Percentiles rank a stretch among this genome's conserved stretches.
Conservation (phyloP, 2,329 filamentous ascomycete genomes). For the Colletotrichum sp. region DNA sequence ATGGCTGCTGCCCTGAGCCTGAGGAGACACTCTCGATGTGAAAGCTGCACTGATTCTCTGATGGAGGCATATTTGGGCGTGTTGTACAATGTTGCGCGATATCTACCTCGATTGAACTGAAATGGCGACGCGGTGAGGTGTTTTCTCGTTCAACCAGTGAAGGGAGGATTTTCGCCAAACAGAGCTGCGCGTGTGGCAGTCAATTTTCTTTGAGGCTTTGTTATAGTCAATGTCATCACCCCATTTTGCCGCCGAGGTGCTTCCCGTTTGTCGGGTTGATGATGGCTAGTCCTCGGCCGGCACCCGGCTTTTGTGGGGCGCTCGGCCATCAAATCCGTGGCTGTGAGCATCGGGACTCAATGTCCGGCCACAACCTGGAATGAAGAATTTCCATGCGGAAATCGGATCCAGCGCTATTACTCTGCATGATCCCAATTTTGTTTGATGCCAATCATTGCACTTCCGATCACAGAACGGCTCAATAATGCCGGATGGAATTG, state of each 20-base stretch:
- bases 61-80: neutral
- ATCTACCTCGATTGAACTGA: neutral
- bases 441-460: neutral
- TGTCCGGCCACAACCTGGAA: neutral
- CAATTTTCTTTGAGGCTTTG: neutral
- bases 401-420: neutral
- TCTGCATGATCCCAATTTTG: neutral
- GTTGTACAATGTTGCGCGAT: neutral
- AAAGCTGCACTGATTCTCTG: neutral
- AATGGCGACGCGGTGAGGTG: neutral
- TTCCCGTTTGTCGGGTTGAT: neutral
- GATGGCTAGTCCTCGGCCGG: neutral
- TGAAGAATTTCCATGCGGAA: neutral
- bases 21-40: neutral
- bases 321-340: neutral
- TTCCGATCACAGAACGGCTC: neutral
- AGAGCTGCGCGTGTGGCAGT: neutral
- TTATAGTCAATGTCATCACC: neutral
- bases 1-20: neutral
- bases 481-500: neutral
- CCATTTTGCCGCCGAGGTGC: neutral
- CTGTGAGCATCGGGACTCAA: neutral
- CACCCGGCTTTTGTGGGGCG: neutral
- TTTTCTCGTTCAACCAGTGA: neutral
- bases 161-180: neutral